A percentile compares a stretch with the other conserved stretches of the same genome.
Conservation (phyloP, 2,329 filamentous ascomycete genomes). For the Xylogone sp. region DNA sequence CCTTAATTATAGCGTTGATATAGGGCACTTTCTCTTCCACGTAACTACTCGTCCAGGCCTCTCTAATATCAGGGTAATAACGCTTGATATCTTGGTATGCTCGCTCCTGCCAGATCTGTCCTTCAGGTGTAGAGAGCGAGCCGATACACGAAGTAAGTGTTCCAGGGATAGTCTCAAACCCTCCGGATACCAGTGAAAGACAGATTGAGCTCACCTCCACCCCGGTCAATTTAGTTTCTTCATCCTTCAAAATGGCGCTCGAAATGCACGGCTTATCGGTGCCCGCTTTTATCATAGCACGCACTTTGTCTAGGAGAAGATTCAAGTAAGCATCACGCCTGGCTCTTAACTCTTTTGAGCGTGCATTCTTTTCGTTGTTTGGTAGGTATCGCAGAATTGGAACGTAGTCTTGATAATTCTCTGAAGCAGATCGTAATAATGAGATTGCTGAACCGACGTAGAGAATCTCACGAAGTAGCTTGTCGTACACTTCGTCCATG, state of each 20-base stretch:
- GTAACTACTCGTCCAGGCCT: slow-evolving; percentile 39
- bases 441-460: slow-evolving; percentile 49
- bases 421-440: slow-evolving; percentile 42
- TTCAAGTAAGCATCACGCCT: slow-evolving; percentile 44
- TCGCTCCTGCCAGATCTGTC: slow-evolving; percentile 43
- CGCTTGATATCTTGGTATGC: slow-evolving; percentile 47
- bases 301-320: slow-evolving; percentile 42
- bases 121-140: slow-evolving; percentile 41
- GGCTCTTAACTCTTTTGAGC: slow-evolving; percentile 40
- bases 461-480: slow-evolving; percentile 46
- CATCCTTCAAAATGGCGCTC: slow-evolving; percentile 46
- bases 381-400: slow-evolving; percentile 43
- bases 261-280: slow-evolving; percentile 49
- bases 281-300: slow-evolving; percentile 43
- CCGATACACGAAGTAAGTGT: slow-evolving; percentile 45
- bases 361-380: slow-evolving; percentile 44
- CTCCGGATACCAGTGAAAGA: slow-evolving; percentile 45
- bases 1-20: slow-evolving; percentile 41
- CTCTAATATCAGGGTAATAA: slow-evolving; percentile 37
- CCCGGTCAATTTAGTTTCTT: slow-evolving; percentile 44
- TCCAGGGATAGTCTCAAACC: slow-evolving; percentile 48
- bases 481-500: slow-evolving; percentile 51
- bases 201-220: slow-evolving; percentile 50
- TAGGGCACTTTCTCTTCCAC: slow-evolving; percentile 44
- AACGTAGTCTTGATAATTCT: slow-evolving; percentile 48